Percentiles rank a stretch among this genome's conserved stretches.
These are phyloP conservation scores for Aureobasidium sp. DNA, from an alignment of 2,329 filamentous ascomycete genomes.

Conservation along the genomic window DNA sequence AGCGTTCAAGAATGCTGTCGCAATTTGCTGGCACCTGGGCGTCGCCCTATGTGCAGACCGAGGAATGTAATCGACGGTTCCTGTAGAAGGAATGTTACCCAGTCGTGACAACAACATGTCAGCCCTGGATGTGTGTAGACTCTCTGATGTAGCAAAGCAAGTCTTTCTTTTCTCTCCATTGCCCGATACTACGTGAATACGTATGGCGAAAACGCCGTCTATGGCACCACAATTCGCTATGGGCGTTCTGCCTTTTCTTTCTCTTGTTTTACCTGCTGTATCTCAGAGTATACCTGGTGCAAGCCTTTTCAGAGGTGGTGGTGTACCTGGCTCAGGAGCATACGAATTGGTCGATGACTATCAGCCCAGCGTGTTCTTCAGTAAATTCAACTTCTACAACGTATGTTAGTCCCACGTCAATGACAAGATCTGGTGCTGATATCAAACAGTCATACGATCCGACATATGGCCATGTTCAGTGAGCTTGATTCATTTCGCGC, in stretches of 20 bases:
- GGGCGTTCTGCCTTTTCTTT: slow-evolving; percentile 17
- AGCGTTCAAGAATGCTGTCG: not conserved
- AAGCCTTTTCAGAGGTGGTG: slow-evolving; percentile 23
- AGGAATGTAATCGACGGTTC: not conserved
- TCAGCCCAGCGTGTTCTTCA: slow-evolving; percentile 26
- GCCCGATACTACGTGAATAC: not conserved
- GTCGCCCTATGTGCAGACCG: not conserved
- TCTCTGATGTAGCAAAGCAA: slow-evolving; percentile 5
- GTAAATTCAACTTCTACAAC: slow-evolving; percentile 31
- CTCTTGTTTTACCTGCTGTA: slow-evolving; percentile 17
- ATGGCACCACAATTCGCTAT: not conserved
- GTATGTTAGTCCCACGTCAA: slow-evolving; percentile 30
- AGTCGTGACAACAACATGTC: slow-evolving; percentile 1
- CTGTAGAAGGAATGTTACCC: slow-evolving; percentile 4
- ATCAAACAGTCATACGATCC: slow-evolving; percentile 23
- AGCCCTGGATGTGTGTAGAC: not conserved
- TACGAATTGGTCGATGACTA: slow-evolving; percentile 30
- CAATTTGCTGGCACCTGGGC: not conserved
- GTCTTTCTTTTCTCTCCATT: not conserved
- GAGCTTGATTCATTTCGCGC: not conserved
- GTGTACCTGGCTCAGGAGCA: slow-evolving; percentile 23
- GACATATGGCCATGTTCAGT: slow-evolving; percentile 29
- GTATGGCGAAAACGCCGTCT: slow-evolving; percentile 10
- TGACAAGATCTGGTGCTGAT: not conserved
- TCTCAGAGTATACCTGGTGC: slow-evolving; percentile 26